phyloP scores from a whole-genome alignment of 345 rosid genomes.

The Lepidium didymum region DNA sequence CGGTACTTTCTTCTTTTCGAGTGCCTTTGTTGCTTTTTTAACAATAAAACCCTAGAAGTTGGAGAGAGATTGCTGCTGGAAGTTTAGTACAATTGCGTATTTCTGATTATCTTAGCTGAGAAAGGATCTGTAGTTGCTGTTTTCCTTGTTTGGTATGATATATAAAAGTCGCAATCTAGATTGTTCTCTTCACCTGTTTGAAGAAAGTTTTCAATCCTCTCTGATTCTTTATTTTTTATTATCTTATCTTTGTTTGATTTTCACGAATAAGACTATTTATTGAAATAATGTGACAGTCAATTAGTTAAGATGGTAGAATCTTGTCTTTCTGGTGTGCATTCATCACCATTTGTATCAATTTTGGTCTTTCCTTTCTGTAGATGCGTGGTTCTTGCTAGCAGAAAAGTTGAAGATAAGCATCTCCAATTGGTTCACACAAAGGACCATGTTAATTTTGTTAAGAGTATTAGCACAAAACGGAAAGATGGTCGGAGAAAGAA shows the following conservation, averaged over 20 bases:
- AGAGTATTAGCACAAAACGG: conserved; percentile 53
- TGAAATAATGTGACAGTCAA: not conserved
- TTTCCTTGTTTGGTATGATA: not conserved
- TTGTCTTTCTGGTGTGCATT: not conserved
- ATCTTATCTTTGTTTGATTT: too few relatives aligned
- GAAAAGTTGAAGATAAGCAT: conserved; percentile 58
- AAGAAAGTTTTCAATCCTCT: conserved; percentile 21
- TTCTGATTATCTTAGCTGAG: not conserved
- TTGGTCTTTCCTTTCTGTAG: conserved; percentile 32
- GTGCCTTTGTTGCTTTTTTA: not conserved
- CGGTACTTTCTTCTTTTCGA: not conserved
- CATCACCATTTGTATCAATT: not conserved
- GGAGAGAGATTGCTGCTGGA: not conserved
- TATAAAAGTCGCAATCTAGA: not conserved
- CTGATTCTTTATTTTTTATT: not conserved
- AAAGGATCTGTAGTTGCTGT: not conserved
- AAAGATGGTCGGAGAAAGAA: conserved; percentile 42
- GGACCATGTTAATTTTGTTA: conserved; percentile 57
- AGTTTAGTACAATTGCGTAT: not conserved
- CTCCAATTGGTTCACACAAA: conserved; percentile 53
- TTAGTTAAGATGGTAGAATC: not conserved
- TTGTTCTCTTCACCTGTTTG: not conserved
- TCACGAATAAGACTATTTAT: too few relatives aligned
- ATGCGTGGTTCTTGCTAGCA: conserved; percentile 65
- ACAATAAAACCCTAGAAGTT: conserved; percentile 7